Conservation (phyloP, 768 basidiomycete species). For the Calocybe gangraenosa region DNA sequence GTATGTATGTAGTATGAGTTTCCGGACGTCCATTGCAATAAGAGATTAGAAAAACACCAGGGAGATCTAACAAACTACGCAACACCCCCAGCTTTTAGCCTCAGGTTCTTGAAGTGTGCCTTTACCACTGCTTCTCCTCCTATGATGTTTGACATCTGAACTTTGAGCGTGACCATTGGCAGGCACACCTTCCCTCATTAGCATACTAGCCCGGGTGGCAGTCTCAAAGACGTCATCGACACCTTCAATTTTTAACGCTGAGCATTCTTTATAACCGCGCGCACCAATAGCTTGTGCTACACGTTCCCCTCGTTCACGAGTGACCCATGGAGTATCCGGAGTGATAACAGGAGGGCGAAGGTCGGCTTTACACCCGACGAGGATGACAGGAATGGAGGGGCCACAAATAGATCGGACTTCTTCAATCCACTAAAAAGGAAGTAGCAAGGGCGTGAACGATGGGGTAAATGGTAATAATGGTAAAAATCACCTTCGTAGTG, state of each 20-base stretch:
- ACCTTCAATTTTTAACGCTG: constrained; percentile 83
- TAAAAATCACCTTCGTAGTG: constrained; percentile 66
- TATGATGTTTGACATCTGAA: constrained; percentile 40
- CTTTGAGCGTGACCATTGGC: constrained; percentile 34
- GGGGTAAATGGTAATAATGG: constrained; percentile 1
- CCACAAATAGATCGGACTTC: constrained; percentile 98
- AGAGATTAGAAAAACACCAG: neutral
- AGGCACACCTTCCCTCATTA: constrained; percentile 84
- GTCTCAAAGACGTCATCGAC: constrained; percentile 98
- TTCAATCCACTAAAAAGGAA: constrained; percentile 85
- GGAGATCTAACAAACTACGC: constrained; percentile 55
- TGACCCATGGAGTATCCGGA: constrained; percentile 50
- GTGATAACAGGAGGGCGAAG: constrained; percentile 59
- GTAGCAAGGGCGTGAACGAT: constrained; percentile 15
- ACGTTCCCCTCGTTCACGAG: constrained; percentile 76
- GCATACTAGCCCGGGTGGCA: constrained; percentile 93
- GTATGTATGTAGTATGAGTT: constrained; percentile 18
- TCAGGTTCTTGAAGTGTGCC: constrained; percentile 37
- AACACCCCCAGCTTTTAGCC: constrained; percentile 61
- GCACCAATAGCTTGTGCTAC: constrained; percentile 86
- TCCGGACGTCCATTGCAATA: constrained; percentile 22
- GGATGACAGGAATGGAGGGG: constrained; percentile 83
- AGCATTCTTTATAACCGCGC: constrained; percentile 92
- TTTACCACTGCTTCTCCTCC: constrained; percentile 52
- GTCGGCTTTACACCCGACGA: constrained; percentile 96